Conservation (phyloP, 495 filamentous ascomycete species). For the Podospora tetraspora region DNA sequence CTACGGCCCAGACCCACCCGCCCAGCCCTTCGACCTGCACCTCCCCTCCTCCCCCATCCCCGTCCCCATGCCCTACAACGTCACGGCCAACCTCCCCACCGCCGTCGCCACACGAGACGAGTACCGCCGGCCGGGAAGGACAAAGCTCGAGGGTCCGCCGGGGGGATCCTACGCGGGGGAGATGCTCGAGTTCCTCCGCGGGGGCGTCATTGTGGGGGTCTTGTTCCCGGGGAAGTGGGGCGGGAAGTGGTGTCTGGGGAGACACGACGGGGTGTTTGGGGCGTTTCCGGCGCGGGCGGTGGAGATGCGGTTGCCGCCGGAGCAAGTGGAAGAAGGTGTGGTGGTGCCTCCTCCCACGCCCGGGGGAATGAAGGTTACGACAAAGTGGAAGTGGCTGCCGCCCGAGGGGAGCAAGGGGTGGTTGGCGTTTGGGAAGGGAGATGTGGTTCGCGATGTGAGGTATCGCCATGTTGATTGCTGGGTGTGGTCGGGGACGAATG, state of each 20-base stretch:
- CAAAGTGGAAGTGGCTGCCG: conserved; percentile 42
- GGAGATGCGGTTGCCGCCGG: conserved; percentile 29
- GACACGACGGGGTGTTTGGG: conserved; percentile 43
- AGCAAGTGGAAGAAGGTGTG: background rate
- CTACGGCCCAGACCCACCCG: conserved; percentile 32
- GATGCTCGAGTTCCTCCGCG: conserved; percentile 39
- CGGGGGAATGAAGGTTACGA: conserved; percentile 32
- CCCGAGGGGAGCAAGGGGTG: conserved; percentile 19
- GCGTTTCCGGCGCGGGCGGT: conserved; percentile 38
- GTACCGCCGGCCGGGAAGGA: background rate
- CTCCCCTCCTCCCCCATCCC: conserved; percentile 32
- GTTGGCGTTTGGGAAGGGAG: conserved; percentile 40
- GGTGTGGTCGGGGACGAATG: conserved; percentile 44
- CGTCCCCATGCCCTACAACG: conserved; percentile 29
- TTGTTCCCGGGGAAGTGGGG: conserved; percentile 42
- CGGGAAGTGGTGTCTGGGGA: conserved; percentile 42
- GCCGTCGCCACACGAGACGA: background rate
- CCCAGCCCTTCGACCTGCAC: conserved; percentile 36
- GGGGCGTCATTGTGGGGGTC: conserved; percentile 41
- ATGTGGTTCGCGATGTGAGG: conserved; percentile 36
- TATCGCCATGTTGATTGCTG: conserved; percentile 39
- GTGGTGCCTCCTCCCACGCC: background rate
- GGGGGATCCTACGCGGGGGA: conserved; percentile 25
- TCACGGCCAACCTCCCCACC: conserved; percentile 4
- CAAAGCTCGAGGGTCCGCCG: conserved; percentile 32